Evolutionary conservation across 768 basidiomycete genomes (phyloP).

Genomic region (Strobilomyces dryophilus): DNA sequence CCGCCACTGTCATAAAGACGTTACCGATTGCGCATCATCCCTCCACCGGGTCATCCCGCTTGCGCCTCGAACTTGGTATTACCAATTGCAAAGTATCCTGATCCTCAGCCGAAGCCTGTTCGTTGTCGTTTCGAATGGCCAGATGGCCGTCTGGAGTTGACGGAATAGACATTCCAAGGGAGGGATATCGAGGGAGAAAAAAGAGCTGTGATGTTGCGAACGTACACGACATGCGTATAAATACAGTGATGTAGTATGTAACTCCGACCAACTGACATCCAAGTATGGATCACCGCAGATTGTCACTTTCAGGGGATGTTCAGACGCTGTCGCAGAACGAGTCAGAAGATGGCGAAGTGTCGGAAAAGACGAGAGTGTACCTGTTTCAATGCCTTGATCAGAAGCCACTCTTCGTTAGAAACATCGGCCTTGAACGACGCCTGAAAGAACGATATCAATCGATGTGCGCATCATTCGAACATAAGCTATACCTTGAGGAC

Average conservation of each 20-base stretch:
- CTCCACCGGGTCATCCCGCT: slow-evolving; percentile 25
- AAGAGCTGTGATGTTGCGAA: not conserved
- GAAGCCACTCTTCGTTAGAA: slow-evolving; percentile 85
- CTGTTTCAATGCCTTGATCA: slow-evolving; percentile 84
- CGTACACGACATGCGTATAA: slow-evolving; percentile 21
- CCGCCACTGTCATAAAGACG: slow-evolving; percentile 56
- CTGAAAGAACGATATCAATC: slow-evolving; percentile 36
- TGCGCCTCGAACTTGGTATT: slow-evolving; percentile 31
- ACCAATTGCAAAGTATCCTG: slow-evolving; percentile 57
- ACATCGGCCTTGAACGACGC: slow-evolving; percentile 86
- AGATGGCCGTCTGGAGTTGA: slow-evolving; percentile 10
- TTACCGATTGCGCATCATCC: slow-evolving; percentile 57
- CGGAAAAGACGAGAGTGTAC: slow-evolving; percentile 32
- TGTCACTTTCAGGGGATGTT: slow-evolving; percentile 29
- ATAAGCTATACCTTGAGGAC: slow-evolving; percentile 70
- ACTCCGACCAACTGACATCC: slow-evolving; percentile 16
- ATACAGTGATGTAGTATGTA: slow-evolving; percentile 26
- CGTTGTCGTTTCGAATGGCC: slow-evolving; percentile 15
- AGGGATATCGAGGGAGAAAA: not conserved
- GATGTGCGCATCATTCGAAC: not conserved
- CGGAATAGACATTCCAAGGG: slow-evolving; percentile 20
- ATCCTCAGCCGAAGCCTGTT: slow-evolving; percentile 34
- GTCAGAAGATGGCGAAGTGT: not conserved
- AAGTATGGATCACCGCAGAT: not conserved
- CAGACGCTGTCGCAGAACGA: slow-evolving; percentile 30